Percentiles rank a stretch among this genome's conserved stretches.
phyloP scores from a whole-genome alignment of 257 asterid genomes.

The Nicotiana otophora region DNA sequence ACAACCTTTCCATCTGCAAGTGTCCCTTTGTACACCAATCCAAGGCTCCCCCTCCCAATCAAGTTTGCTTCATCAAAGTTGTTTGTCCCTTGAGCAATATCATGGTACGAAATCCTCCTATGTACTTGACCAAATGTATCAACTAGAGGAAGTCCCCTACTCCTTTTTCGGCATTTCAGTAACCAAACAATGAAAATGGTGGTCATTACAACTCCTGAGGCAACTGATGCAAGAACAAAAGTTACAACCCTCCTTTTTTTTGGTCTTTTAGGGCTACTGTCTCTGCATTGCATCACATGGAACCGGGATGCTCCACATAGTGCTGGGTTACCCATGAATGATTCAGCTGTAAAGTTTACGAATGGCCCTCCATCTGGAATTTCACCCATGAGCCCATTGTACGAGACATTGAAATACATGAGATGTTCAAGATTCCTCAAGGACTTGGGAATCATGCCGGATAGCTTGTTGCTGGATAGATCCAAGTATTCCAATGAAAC shows the following conservation, averaged over 20 bases:
- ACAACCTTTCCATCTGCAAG: background rate
- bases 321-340: constrained; percentile 5
- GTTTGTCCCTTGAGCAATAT: constrained; percentile 7
- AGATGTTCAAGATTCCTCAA: background rate
- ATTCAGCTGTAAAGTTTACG: constrained; percentile 5
- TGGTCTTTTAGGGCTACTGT: background rate
- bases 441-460: constrained; percentile 1
- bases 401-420: constrained; percentile 10
- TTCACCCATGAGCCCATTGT: constrained; percentile 11
- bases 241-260: background rate
- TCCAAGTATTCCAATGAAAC: constrained; percentile 4
- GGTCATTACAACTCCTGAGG: background rate
- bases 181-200: background rate
- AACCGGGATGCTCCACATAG: constrained; percentile 10
- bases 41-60: constrained; percentile 6
- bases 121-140: background rate
- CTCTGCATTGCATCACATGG: background rate
- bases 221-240: constrained; percentile 1
- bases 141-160: background rate
- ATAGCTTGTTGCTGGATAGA: constrained; percentile 5
- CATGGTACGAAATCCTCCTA: constrained; percentile 1
- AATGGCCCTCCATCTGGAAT: constrained; percentile 17
- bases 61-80: constrained; percentile 12
- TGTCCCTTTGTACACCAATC: constrained; percentile 8
- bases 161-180: background rate